These are phyloP conservation scores for Dittrichia graveolens DNA, from an alignment of 129 eudicot genomes.

Conservation along the genomic window DNA sequence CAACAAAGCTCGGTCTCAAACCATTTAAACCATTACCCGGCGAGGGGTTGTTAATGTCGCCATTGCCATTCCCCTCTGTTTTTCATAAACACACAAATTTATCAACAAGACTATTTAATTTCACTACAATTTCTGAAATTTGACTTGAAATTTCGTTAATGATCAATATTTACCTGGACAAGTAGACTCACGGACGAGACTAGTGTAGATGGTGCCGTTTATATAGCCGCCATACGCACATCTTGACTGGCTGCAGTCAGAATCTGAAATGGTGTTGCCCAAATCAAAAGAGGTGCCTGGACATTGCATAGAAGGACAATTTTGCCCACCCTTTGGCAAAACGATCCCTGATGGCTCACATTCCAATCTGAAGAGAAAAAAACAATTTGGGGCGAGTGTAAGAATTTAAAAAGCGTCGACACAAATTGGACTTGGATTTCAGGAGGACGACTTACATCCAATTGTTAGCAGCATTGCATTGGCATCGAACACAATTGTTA, in stretches of 20 bases:
- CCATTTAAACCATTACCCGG: slow-evolving; percentile 28
- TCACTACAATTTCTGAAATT: background rate
- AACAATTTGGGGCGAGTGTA: background rate
- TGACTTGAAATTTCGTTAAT: slow-evolving; percentile 5
- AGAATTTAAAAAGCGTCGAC: background rate
- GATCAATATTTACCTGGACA: slow-evolving; percentile 54
- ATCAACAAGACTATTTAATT: background rate
- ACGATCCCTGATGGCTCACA: slow-evolving; percentile 50
- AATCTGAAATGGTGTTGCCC: slow-evolving; percentile 52
- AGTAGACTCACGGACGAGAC: slow-evolving; percentile 43
- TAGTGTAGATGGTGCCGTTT: slow-evolving; percentile 41
- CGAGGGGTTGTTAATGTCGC: slow-evolving; percentile 11
- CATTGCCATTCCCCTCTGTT: slow-evolving; percentile 22
- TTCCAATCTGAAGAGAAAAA: slow-evolving; percentile 53
- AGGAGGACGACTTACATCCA: slow-evolving; percentile 57
- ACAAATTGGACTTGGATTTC: background rate
- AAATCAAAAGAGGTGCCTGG: slow-evolving; percentile 38
- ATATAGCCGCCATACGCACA: slow-evolving; percentile 75
- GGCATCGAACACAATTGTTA: slow-evolving; percentile 58
- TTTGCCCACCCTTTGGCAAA: slow-evolving; percentile 27
- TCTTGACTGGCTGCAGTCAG: slow-evolving; percentile 53
- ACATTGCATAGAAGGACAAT: slow-evolving; percentile 62
- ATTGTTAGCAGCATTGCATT: slow-evolving; percentile 61
- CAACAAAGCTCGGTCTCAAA: slow-evolving; percentile 25
- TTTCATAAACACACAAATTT: slow-evolving; percentile 1